Evolutionary conservation across 208 protist genomes (phyloP).

Genomic region (Trypanosoma mega): DNA sequence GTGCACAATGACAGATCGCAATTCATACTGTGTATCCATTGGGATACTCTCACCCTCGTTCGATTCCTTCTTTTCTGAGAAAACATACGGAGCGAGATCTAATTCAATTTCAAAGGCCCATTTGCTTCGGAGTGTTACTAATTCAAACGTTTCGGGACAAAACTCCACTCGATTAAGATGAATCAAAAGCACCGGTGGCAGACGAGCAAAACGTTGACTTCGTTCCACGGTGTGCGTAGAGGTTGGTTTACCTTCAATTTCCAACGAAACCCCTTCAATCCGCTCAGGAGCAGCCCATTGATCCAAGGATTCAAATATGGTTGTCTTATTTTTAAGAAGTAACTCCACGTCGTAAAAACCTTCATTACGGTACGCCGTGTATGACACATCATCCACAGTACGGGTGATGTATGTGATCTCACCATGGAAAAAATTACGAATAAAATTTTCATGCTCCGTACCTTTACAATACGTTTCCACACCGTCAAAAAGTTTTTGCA

Average conservation of each 20-base stretch:
- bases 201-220: constrained; percentile 56
- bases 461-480: constrained; percentile 78
- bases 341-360: constrained; percentile 89
- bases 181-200: constrained; percentile 88
- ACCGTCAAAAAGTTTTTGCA: constrained; percentile 83
- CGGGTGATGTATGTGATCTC: constrained; percentile 66
- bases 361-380: constrained; percentile 68
- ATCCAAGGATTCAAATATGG: constrained; percentile 77
- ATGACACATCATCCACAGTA: constrained; percentile 64
- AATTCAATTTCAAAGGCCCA: constrained; percentile 72
- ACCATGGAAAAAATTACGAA: constrained; percentile 78
- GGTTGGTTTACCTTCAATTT: constrained; percentile 41
- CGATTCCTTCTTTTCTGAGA: constrained; percentile 40
- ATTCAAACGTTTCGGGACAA: constrained; percentile 68
- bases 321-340: constrained; percentile 72
- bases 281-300: constrained; percentile 60
- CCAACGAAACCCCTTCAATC: constrained; percentile 85
- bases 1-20: constrained; percentile 88
- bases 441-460: constrained; percentile 64
- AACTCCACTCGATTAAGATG: constrained; percentile 90
- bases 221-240: constrained; percentile 75
- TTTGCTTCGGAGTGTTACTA: constrained; percentile 79
- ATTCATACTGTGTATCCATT: constrained; percentile 52
- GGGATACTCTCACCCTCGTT: constrained; percentile 22
- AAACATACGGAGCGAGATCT: constrained; percentile 55